These are phyloP conservation scores for Aspergillus cejpii DNA, from an alignment of 2,329 filamentous ascomycete species.

Conservation along the genomic window DNA sequence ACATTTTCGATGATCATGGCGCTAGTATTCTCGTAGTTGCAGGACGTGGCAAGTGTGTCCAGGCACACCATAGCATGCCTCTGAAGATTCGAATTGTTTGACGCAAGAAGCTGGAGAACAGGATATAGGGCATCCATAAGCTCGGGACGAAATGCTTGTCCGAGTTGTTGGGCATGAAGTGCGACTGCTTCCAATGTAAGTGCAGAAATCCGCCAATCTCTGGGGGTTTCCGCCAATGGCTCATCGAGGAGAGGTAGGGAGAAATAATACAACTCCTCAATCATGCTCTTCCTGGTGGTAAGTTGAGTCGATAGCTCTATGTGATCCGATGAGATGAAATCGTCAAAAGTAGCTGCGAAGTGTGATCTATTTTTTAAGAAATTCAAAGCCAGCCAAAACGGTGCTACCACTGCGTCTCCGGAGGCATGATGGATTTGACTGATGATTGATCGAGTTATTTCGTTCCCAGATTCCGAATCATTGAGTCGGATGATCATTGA, in stretches of 20 bases:
- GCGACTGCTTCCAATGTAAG: slow-evolving; percentile 75
- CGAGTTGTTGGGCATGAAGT: slow-evolving; percentile 62
- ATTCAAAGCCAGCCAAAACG: slow-evolving; percentile 74
- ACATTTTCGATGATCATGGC: slow-evolving; percentile 83
- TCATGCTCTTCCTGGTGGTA: slow-evolving; percentile 30
- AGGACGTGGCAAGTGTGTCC: slow-evolving; percentile 69
- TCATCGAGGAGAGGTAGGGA: slow-evolving; percentile 39
- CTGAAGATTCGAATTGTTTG: slow-evolving; percentile 59
- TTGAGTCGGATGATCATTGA: slow-evolving; percentile 53
- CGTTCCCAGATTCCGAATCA: slow-evolving; percentile 37
- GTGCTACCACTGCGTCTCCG: slow-evolving; percentile 57
- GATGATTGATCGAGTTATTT: slow-evolving; percentile 59
- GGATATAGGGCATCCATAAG: slow-evolving; percentile 89
- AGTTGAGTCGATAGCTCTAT: slow-evolving; percentile 25
- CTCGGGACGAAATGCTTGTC: slow-evolving; percentile 67
- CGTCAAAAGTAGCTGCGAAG: slow-evolving; percentile 53
- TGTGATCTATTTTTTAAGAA: slow-evolving; percentile 56
- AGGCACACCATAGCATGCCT: slow-evolving; percentile 76
- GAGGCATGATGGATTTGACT: slow-evolving; percentile 54
- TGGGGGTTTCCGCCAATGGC: slow-evolving; percentile 30
- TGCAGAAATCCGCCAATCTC: slow-evolving; percentile 67
- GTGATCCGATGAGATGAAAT: slow-evolving; percentile 56
- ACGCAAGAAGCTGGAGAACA: slow-evolving; percentile 79
- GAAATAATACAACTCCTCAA: slow-evolving; percentile 42
- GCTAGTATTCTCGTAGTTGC: slow-evolving; percentile 66